Percentiles rank a stretch among this genome's conserved stretches.
These are phyloP conservation scores for Vigna reflexopilosa DNA, from an alignment of 306 rosid species.

Conservation along the genomic window DNA sequence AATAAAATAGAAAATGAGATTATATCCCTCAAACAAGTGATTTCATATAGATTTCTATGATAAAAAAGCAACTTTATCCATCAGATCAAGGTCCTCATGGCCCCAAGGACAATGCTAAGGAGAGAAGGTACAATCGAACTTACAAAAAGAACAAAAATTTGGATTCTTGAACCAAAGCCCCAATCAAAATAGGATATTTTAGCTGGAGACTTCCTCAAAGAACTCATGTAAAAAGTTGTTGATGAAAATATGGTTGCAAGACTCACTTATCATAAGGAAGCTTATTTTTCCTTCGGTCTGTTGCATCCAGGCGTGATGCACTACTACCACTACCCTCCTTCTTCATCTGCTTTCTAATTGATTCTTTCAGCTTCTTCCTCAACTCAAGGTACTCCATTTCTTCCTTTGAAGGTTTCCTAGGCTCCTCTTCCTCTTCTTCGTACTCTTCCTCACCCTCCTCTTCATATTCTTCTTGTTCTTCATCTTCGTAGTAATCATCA, in stretches of 20 bases:
- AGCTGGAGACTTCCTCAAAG: constrained; percentile 26
- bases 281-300: constrained; percentile 54
- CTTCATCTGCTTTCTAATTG: constrained; percentile 63
- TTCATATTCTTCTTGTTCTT: constrained; percentile 53
- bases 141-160: constrained; percentile 31
- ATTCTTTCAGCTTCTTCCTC: constrained; percentile 77
- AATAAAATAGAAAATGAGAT: not conserved
- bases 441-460: constrained; percentile 60
- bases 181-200: constrained; percentile 22
- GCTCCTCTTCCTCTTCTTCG: constrained; percentile 50
- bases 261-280: constrained; percentile 92
- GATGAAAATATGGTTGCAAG: constrained; percentile 36
- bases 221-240: constrained; percentile 13
- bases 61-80: constrained; percentile 14
- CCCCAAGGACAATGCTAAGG: not conserved
- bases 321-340: constrained; percentile 50
- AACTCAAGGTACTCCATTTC: constrained; percentile 70
- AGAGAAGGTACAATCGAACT: constrained; percentile 37
- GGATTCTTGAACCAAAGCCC: constrained; percentile 40
- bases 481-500: constrained; percentile 57
- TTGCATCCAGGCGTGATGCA: constrained; percentile 45
- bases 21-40: constrained; percentile 20
- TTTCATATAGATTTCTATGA: not conserved
- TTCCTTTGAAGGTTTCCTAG: constrained; percentile 68
- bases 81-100: constrained; percentile 22